Evolutionary conservation across 202 grass and related monocot genomes (phyloP), one percentile per base, ranked within the genome.

Genomic region (Zizania palustris): DNA sequence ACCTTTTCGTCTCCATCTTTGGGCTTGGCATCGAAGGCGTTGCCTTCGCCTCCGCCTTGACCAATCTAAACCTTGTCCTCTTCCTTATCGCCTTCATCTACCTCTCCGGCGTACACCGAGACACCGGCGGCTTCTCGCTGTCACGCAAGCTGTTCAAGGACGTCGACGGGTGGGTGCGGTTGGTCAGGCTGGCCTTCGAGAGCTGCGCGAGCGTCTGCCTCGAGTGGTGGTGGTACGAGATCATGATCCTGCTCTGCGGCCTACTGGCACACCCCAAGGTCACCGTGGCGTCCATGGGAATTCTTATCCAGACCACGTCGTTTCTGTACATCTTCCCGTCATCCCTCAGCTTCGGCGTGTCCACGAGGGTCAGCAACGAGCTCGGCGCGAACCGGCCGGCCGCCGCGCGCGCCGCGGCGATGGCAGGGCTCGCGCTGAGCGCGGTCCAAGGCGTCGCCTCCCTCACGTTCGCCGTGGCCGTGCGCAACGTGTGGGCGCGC

Each of bases 191-290:
- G 20, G 67, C 91, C 42, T 19, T 81, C 2, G 91, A 90, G 61
- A 98, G 95, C 87, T 87, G 86, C 34, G 66, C 79, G 11, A 92
- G 88, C 54, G 90, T 97, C 11, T 97, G 94, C 73, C 84, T 97
- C 9, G 94, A 97, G 80, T 97, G 94, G 94, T 97, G 94, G 94
- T 97, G 91, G 91, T 97, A 97, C 79, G 95, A 94, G 80, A 94
- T 98, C 71, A 98, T 94, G 95, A 90, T 98, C 73, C 85, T 98
- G 0, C 85, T 98, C 40, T 92, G 95, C 40, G 95, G 95, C 2
- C 84, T 95, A 2, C 78, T 98, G 0, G 51, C 76, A 0, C 83
- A 95, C 20, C 95, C 95, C 0, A 75, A 80, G 66, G 91, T 89
- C 1, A 92, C 91, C 13, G 91, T 98, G 5, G 91, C 89, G 3